Conservation (phyloP, 768 basidiomycete genomes). For the Trametopsis cervina region DNA sequence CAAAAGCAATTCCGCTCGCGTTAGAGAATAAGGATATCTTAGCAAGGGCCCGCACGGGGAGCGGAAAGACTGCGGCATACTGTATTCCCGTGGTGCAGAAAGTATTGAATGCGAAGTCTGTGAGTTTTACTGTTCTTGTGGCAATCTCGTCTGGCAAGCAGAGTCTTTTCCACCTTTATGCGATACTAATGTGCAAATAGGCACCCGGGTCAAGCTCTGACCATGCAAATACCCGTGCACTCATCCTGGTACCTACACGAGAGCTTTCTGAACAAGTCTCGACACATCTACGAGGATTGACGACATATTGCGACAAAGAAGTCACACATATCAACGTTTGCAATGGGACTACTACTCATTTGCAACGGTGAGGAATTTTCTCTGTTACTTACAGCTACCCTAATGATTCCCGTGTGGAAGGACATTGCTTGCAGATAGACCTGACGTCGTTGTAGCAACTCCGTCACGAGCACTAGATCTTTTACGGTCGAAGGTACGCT, state of each 20-base stretch:
- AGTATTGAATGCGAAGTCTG: slow-evolving; percentile 72
- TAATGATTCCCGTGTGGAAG: slow-evolving; percentile 23
- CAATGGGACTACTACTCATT: slow-evolving; percentile 57
- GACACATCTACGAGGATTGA: slow-evolving; percentile 53
- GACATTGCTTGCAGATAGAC: slow-evolving; percentile 54
- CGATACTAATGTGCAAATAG: not conserved
- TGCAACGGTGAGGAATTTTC: slow-evolving; percentile 54
- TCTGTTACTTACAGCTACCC: not conserved
- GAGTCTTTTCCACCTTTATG: not conserved
- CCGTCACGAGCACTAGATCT: slow-evolving; percentile 64
- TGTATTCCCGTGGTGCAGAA: slow-evolving; percentile 89
- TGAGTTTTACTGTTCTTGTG: slow-evolving; percentile 34
- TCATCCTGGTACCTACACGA: slow-evolving; percentile 84
- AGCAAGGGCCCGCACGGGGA: slow-evolving; percentile 90
- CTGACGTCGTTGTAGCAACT: slow-evolving; percentile 76
- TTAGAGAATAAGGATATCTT: slow-evolving; percentile 87
- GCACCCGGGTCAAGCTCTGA: slow-evolving; percentile 1
- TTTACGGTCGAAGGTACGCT: slow-evolving; percentile 59
- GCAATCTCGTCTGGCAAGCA: not conserved
- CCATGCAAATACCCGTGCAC: slow-evolving; percentile 54
- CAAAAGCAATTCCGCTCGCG: slow-evolving; percentile 87
- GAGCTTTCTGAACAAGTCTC: slow-evolving; percentile 92
- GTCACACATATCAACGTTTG: slow-evolving; percentile 72
- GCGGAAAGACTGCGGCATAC: slow-evolving; percentile 96
- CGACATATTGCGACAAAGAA: slow-evolving; percentile 75